A percentile compares a stretch with the other conserved stretches of the same genome.
Conservation (phyloP, 441 rosid species). For the Syzygium syzygioides region DNA sequence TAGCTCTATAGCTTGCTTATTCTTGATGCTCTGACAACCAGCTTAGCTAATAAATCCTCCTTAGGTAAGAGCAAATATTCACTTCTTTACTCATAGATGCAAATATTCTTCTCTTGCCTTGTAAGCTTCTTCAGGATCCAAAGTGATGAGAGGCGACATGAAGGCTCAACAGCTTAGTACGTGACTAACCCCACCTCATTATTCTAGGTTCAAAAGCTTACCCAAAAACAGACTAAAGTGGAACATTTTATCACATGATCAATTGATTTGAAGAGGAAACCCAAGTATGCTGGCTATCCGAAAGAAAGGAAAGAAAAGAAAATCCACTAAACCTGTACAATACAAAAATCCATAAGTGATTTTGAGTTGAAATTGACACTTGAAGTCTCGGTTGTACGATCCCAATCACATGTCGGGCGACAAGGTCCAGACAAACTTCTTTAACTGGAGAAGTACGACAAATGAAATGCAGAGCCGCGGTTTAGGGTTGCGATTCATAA, state of each 20-base stretch:
- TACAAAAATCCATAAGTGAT: not conserved
- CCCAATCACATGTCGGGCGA: not conserved
- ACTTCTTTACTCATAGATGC: not conserved
- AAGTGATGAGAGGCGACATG: not conserved
- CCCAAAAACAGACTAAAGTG: not conserved
- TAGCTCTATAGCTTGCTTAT: not conserved
- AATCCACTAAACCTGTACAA: not conserved
- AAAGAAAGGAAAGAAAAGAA: not conserved
- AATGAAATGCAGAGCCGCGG: not conserved
- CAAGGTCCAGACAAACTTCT: not conserved
- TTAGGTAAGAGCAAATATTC: not conserved
- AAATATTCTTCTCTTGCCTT: not conserved
- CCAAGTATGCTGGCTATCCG: not conserved
- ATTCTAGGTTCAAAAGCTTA: not conserved
- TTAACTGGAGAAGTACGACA: not conserved
- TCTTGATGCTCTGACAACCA: not conserved
- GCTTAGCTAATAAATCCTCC: not conserved
- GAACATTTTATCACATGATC: not conserved
- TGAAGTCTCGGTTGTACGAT: not conserved
- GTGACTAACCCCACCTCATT: not conserved
- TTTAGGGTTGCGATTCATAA: not conserved
- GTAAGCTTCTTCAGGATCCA: not conserved
- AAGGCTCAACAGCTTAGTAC: not conserved
- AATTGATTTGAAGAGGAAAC: not conserved
- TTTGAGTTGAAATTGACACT: not conserved